phyloP scores from a whole-genome alignment of 257 asterid genomes.

The Henckelia pumila region DNA sequence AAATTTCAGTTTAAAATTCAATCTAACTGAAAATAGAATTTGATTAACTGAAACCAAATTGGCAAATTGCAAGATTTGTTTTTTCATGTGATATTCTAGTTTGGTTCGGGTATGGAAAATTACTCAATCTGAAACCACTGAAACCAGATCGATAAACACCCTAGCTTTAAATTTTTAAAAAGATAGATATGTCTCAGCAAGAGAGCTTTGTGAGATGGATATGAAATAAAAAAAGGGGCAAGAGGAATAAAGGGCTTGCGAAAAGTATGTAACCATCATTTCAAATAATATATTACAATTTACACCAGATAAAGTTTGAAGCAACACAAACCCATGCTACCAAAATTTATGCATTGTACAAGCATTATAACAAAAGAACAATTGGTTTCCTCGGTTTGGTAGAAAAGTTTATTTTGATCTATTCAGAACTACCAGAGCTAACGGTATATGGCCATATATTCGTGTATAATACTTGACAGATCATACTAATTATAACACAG shows the following conservation, averaged over 20 bases:
- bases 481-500: conserved; percentile 1
- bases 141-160: not conserved
- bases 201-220: not conserved
- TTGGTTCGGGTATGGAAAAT: not conserved
- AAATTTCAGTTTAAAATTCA: not conserved
- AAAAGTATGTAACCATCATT: conserved; percentile 18
- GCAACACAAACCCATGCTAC: conserved; percentile 30
- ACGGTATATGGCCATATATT: conserved; percentile 18
- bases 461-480: conserved; percentile 17
- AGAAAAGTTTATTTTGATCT: conserved; percentile 20
- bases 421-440: conserved; percentile 24
- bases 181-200: conserved; percentile 7
- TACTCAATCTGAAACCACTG: not conserved
- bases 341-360: conserved; percentile 18
- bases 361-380: conserved; percentile 2
- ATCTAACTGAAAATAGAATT: too few relatives aligned
- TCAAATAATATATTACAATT: conserved; percentile 26
- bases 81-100: not conserved
- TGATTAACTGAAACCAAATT: not conserved
- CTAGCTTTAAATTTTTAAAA: not conserved
- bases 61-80: not conserved
- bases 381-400: conserved; percentile 5
- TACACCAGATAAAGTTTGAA: conserved; percentile 29
- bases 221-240: conserved; percentile 10
- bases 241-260: conserved; percentile 21